These are phyloP conservation scores for Vaccinium vitisidaea DNA, from an alignment of 148 eudicot species.

Conservation along the genomic window DNA sequence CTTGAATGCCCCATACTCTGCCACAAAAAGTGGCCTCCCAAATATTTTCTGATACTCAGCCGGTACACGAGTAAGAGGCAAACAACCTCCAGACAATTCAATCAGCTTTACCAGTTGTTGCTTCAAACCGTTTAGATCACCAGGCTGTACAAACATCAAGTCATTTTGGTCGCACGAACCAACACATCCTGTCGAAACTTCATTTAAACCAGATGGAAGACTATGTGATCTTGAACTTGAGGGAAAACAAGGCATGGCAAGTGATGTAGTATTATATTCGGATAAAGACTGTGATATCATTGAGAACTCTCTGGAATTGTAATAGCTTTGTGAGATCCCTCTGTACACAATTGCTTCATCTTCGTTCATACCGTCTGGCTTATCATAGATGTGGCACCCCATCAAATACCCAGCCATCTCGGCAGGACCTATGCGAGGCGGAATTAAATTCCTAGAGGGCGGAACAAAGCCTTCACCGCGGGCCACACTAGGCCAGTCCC, in stretches of 20 bases:
- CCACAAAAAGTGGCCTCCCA: slow-evolving; percentile 70
- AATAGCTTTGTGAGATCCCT: slow-evolving; percentile 57
- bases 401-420: slow-evolving; percentile 44
- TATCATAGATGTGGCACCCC: slow-evolving; percentile 50
- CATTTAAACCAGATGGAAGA: slow-evolving; percentile 55
- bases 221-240: slow-evolving; percentile 47
- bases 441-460: slow-evolving; percentile 31
- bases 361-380: slow-evolving; percentile 48
- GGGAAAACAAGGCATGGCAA: slow-evolving; percentile 36
- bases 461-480: slow-evolving; percentile 96
- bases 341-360: slow-evolving; percentile 87
- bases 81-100: slow-evolving; percentile 64
- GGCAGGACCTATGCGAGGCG: slow-evolving; percentile 33
- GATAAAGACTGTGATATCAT: slow-evolving; percentile 44
- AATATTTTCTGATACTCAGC: slow-evolving; percentile 74
- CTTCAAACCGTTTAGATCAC: slow-evolving; percentile 79
- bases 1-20: slow-evolving; percentile 76
- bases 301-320: slow-evolving; percentile 47
- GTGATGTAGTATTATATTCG: slow-evolving; percentile 43
- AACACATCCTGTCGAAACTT: slow-evolving; percentile 28
- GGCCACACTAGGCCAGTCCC: slow-evolving; percentile 97
- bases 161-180: slow-evolving; percentile 40
- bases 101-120: slow-evolving; percentile 73
- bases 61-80: slow-evolving; percentile 65
- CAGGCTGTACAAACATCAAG: slow-evolving; percentile 73